Conservation (phyloP, 2,329 filamentous ascomycete genomes). For the Aureobasidium lini region DNA sequence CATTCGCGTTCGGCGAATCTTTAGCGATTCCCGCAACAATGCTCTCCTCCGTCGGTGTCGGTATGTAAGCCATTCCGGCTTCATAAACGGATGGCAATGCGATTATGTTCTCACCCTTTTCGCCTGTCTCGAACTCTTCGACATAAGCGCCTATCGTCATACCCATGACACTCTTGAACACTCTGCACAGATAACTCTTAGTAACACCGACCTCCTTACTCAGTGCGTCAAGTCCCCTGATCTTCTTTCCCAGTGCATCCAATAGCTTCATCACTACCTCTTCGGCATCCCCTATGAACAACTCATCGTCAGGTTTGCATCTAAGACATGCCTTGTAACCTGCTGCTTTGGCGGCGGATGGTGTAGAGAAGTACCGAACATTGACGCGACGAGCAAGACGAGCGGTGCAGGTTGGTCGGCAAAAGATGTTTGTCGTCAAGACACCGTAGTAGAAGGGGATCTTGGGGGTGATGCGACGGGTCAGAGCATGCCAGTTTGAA, state of each 20-base stretch:
- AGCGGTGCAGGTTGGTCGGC: constrained; percentile 53
- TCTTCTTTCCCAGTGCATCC: constrained; percentile 23
- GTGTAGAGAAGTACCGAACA: constrained; percentile 47
- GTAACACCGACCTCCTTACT: constrained; percentile 44
- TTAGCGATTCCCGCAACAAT: no score
- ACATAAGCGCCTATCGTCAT: constrained; percentile 30
- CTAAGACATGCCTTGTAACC: constrained; percentile 53
- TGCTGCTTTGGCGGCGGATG: constrained; percentile 39
- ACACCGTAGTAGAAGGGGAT: constrained; percentile 48
- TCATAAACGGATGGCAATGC: not conserved
- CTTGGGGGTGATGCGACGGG: not conserved
- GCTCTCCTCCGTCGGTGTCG: no score
- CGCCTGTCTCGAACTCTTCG: not conserved
- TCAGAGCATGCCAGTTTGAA: not conserved
- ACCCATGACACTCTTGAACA: constrained; percentile 50
- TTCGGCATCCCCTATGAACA: constrained; percentile 10
- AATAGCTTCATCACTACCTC: constrained; percentile 14
- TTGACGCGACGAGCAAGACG: constrained; percentile 52
- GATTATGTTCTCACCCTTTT: not conserved
- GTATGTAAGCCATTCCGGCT: no score
- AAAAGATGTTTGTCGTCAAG: constrained; percentile 52
- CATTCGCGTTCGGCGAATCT: no score
- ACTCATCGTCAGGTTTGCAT: constrained; percentile 37
- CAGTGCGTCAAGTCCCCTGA: constrained; percentile 22
- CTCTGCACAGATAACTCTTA: constrained; percentile 52